These are phyloP conservation scores for Zoysia pacifica DNA, from an alignment of 176 grass and related monocot genomes.

Conservation along the genomic window DNA sequence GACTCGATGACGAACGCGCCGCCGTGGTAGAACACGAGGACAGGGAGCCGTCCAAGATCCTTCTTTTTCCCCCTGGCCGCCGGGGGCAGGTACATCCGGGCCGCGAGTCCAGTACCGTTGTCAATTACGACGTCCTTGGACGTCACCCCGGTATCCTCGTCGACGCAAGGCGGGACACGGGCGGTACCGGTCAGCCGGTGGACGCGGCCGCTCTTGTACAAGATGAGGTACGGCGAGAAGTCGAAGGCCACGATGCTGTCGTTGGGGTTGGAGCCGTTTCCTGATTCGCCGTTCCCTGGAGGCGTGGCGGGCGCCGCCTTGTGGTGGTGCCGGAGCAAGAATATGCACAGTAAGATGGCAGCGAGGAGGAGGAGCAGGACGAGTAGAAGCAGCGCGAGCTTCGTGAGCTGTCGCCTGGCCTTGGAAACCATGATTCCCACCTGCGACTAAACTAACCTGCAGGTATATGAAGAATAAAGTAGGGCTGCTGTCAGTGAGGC, in stretches of 20 bases:
- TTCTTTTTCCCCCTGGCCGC: not conserved
- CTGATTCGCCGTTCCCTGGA: not conserved
- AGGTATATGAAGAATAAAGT: constrained; percentile 18
- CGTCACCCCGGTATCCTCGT: constrained; percentile 46
- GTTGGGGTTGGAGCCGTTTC: constrained; percentile 50
- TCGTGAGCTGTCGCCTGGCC: constrained; percentile 41
- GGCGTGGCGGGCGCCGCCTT: constrained; percentile 5
- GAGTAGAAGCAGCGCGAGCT: constrained; percentile 6
- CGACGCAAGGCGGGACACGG: constrained; percentile 41
- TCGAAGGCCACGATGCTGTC: constrained; percentile 58
- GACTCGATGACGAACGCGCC: constrained; percentile 85
- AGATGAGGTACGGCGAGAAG: constrained; percentile 63
- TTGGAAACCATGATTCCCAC: constrained; percentile 35
- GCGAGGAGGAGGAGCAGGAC: constrained; percentile 35
- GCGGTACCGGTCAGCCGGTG: constrained; percentile 48
- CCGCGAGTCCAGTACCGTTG: constrained; percentile 34
- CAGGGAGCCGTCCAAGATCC: constrained; percentile 39
- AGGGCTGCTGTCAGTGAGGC: not conserved
- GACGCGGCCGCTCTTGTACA: constrained; percentile 70
- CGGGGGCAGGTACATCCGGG: constrained; percentile 60
- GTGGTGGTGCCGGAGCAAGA: constrained; percentile 43
- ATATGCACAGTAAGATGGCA: constrained; percentile 36
- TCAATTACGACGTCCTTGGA: constrained; percentile 74
- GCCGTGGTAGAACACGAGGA: constrained; percentile 71
- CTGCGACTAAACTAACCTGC: constrained; percentile 5